phyloP scores from a whole-genome alignment of 768 basidiomycete genomes.

The Lyophyllum atratum region DNA sequence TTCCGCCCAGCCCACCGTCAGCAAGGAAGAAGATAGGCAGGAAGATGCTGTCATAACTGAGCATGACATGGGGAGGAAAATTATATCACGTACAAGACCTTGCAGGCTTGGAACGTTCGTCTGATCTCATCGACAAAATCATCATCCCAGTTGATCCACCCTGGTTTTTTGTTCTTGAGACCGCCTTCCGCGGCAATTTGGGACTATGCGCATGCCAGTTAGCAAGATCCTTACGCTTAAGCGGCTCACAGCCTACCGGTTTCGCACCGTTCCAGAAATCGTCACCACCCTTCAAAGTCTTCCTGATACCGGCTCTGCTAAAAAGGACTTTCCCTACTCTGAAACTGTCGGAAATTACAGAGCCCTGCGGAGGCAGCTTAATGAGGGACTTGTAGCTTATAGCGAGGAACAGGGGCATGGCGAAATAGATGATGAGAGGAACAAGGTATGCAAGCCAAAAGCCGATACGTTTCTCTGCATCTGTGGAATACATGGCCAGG shows the following conservation, averaged over 20 bases:
- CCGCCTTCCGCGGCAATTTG: slow-evolving; percentile 19
- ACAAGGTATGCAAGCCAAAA: slow-evolving; percentile 29
- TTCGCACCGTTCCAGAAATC: slow-evolving; percentile 28
- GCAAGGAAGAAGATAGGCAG: slow-evolving; percentile 30
- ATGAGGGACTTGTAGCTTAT: slow-evolving; percentile 26
- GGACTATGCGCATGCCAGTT: slow-evolving; percentile 11
- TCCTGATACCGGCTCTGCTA: slow-evolving; percentile 12
- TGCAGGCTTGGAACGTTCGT: slow-evolving; percentile 31
- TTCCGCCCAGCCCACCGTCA: slow-evolving; percentile 28
- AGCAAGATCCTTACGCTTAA: background rate
- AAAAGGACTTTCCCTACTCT: slow-evolving; percentile 19
- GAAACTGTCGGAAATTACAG: slow-evolving; percentile 30
- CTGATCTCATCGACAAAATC: slow-evolving; percentile 34
- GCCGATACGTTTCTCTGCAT: slow-evolving; percentile 21
- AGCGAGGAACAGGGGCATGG: slow-evolving; percentile 33
- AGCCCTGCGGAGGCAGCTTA: slow-evolving; percentile 35
- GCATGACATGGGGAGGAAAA: background rate
- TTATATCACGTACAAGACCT: slow-evolving; percentile 22
- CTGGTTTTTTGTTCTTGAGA: slow-evolving; percentile 10
- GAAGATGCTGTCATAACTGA: slow-evolving; percentile 18
- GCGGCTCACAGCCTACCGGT: slow-evolving; percentile 13
- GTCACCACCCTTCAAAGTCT: slow-evolving; percentile 25
- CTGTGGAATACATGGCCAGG: background rate
- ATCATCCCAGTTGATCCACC: slow-evolving; percentile 31
- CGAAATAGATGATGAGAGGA: slow-evolving; percentile 26